Evolutionary conservation across 2,329 filamentous ascomycete genomes (phyloP).

Genomic region (Fusarium haematococcum): DNA sequence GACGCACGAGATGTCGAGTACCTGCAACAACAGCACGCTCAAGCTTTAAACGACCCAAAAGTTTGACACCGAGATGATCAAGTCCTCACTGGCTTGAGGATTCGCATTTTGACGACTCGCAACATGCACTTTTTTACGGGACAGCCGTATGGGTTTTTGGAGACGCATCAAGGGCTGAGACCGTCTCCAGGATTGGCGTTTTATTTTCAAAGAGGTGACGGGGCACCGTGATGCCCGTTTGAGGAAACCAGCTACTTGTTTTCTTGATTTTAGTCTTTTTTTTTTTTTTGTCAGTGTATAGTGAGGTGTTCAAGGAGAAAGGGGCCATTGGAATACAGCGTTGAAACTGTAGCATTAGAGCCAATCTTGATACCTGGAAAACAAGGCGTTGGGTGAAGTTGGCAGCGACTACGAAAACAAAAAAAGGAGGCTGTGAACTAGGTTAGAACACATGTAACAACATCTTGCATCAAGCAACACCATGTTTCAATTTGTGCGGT

Average conservation of each 20-base stretch:
- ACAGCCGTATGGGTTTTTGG: conserved; percentile 45
- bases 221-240: conserved; percentile 17
- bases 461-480: background rate
- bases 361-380: conserved; percentile 35
- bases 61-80: conserved; percentile 19
- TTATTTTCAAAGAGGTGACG: conserved; percentile 18
- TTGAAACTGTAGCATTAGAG: conserved; percentile 34
- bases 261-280: background rate
- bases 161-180: conserved; percentile 69
- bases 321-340: conserved; percentile 25
- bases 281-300: background rate
- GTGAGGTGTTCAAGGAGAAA: conserved; percentile 12
- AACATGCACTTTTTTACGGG: conserved; percentile 43
- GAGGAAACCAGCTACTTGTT: background rate
- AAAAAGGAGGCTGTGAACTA: conserved; percentile 7
- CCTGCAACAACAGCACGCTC: background rate
- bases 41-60: background rate
- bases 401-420: background rate
- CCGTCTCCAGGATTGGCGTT: conserved; percentile 55
- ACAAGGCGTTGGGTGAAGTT: conserved; percentile 25
- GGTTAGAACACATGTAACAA: background rate
- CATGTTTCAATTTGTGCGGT: background rate
- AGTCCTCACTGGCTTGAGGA: conserved; percentile 20
- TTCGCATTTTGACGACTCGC: conserved; percentile 26
- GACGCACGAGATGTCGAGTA: background rate